These are phyloP conservation scores for Pontederia paniculata DNA, from an alignment of 176 grass and related monocot genomes.

Conservation along the genomic window DNA sequence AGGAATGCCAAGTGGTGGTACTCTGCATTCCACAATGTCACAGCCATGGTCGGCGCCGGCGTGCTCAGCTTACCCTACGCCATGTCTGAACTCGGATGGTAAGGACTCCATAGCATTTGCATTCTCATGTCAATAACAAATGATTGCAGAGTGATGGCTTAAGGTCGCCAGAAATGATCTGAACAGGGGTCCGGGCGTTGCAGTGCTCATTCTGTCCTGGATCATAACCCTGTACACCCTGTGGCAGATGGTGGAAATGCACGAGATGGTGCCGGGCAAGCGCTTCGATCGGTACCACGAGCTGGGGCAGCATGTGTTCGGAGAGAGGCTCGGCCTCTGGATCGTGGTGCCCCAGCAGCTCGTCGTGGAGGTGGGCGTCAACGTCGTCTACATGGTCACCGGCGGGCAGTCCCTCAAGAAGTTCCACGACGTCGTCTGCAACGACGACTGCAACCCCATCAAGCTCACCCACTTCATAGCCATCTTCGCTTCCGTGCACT, in stretches of 20 bases:
- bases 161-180: neutral
- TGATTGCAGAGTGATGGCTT: no score
- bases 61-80: no score
- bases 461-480: constrained; percentile 63
- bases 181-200: constrained; percentile 37
- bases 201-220: constrained; percentile 51
- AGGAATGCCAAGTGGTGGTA: no score
- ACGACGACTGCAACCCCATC: constrained; percentile 25
- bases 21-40: no score
- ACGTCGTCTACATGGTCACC: constrained; percentile 79
- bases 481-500: constrained; percentile 65
- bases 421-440: constrained; percentile 26
- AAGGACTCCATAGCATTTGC: no score
- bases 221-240: constrained; percentile 78
- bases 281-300: constrained; percentile 79
- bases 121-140: no score
- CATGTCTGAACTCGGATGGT: no score
- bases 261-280: constrained; percentile 78
- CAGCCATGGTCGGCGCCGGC: no score
- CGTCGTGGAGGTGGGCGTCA: constrained; percentile 51
- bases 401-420: constrained; percentile 62
- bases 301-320: constrained; percentile 64
- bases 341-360: constrained; percentile 76
- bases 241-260: constrained; percentile 76
- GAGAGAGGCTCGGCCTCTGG: constrained; percentile 60